A percentile compares a stretch with the other conserved stretches of the same genome.
These are phyloP conservation scores for Diaporthe destruens DNA, from an alignment of 2,329 filamentous ascomycete genomes.

Conservation along the genomic window DNA sequence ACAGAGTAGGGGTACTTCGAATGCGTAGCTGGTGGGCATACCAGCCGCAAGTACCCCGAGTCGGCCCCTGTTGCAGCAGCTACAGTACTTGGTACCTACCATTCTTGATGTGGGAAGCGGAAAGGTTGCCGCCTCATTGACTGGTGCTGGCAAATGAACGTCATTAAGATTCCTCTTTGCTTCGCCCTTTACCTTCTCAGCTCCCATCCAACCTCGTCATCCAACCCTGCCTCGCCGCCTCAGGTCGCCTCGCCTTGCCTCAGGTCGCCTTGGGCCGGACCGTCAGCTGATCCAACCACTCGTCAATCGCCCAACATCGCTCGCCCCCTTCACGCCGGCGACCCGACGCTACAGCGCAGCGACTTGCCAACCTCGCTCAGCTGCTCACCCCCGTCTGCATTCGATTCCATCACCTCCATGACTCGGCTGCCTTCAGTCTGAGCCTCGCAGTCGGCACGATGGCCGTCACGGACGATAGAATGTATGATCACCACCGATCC, in stretches of 20 bases:
- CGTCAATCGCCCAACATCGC: neutral
- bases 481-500: constrained; percentile 54
- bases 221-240: constrained; percentile 16
- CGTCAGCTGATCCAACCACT: neutral
- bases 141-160: constrained; percentile 30
- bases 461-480: constrained; percentile 67
- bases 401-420: constrained; percentile 46
- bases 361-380: constrained; percentile 6
- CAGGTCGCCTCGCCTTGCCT: constrained; percentile 20
- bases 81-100: neutral
- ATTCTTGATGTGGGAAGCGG: constrained; percentile 31
- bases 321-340: constrained; percentile 4
- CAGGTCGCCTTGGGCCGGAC: neutral
- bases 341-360: neutral
- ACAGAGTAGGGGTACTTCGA: neutral
- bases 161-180: constrained; percentile 32
- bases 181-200: constrained; percentile 24
- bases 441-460: constrained; percentile 56
- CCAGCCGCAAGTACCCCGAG: neutral
- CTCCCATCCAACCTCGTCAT: constrained; percentile 21
- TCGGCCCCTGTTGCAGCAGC: neutral
- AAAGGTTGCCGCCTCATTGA: constrained; percentile 35
- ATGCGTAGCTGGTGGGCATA: neutral
- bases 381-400: neutral
- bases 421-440: constrained; percentile 45